These are phyloP conservation scores for Phialemonium atrogriseum DNA, from an alignment of 2,329 filamentous ascomycete species.

Conservation along the genomic window DNA sequence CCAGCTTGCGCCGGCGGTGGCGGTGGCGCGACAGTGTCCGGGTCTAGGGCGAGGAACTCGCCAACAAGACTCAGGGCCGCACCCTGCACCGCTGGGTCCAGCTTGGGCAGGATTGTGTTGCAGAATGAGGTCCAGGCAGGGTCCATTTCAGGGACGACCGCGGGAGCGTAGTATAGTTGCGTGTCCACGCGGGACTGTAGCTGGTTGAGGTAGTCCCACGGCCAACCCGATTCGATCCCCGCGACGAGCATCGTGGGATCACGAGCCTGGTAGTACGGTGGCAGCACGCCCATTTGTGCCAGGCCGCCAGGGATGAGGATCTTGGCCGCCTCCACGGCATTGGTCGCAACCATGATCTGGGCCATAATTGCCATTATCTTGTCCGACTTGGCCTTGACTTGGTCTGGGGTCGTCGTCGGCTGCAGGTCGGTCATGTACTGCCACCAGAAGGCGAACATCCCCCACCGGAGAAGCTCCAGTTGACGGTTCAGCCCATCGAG, in stretches of 20 bases:
- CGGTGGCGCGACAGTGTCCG: neutral
- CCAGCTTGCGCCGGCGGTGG: neutral
- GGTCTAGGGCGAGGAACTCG: slow-evolving; percentile 2
- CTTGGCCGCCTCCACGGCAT: neutral
- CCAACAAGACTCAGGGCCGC: slow-evolving; percentile 1
- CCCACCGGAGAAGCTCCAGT: slow-evolving; percentile 22
- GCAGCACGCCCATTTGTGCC: neutral
- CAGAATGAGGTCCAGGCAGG: neutral
- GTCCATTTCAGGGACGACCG: neutral
- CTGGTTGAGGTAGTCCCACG: slow-evolving; percentile 23
- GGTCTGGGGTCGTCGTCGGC: neutral
- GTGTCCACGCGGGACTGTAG: neutral
- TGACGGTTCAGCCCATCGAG: slow-evolving; percentile 13
- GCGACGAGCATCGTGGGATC: slow-evolving; percentile 30
- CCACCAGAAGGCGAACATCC: slow-evolving; percentile 34
- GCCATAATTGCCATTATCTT: slow-evolving; percentile 8
- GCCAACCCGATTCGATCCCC: slow-evolving; percentile 27
- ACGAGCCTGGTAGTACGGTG: slow-evolving; percentile 16
- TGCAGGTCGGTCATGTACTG: slow-evolving; percentile 20
- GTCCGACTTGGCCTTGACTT: slow-evolving; percentile 13
- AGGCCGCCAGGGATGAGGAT: neutral
- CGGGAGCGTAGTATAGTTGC: neutral
- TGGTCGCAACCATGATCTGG: neutral
- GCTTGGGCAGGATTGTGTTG: neutral
- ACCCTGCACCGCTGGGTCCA: neutral